Evolutionary conservation across 2,329 filamentous ascomycete species (phyloP).

Genomic region (Achaetomium macrosporum): DNA sequence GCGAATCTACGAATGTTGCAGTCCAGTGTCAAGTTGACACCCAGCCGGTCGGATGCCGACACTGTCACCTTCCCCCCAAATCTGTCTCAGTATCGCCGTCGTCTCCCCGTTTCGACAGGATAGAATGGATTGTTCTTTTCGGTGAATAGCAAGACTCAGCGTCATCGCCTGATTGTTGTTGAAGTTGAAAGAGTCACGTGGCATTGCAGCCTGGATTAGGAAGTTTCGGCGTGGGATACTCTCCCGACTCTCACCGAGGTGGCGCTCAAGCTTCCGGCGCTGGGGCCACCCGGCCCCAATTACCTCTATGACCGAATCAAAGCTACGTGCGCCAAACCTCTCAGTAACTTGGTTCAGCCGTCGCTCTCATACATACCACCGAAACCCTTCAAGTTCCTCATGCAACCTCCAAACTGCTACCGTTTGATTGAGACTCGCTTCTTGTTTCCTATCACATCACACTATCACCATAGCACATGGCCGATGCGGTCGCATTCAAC

Average conservation of each 20-base stretch:
- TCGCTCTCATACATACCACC: background rate
- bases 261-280: too few relatives aligned
- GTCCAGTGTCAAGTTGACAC: too few relatives aligned
- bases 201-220: slow-evolving; percentile 7
- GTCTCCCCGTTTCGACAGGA: too few relatives aligned
- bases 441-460: background rate
- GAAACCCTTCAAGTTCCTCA: background rate
- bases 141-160: background rate
- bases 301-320: too few relatives aligned
- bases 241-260: background rate
- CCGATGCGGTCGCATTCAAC: background rate
- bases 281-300: too few relatives aligned
- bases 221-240: too few relatives aligned
- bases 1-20: too few relatives aligned
- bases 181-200: slow-evolving; percentile 7
- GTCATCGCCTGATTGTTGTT: background rate
- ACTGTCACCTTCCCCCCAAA: too few relatives aligned
- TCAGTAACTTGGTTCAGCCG: background rate
- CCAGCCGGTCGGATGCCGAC: too few relatives aligned
- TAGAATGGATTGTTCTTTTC: background rate
- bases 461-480: background rate
- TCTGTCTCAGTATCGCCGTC: too few relatives aligned
- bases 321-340: too few relatives aligned
- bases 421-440: background rate
- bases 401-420: background rate